These are phyloP conservation scores for Colletotrichum spaethianum DNA, from an alignment of 2,329 filamentous ascomycete genomes.

Conservation along the genomic window DNA sequence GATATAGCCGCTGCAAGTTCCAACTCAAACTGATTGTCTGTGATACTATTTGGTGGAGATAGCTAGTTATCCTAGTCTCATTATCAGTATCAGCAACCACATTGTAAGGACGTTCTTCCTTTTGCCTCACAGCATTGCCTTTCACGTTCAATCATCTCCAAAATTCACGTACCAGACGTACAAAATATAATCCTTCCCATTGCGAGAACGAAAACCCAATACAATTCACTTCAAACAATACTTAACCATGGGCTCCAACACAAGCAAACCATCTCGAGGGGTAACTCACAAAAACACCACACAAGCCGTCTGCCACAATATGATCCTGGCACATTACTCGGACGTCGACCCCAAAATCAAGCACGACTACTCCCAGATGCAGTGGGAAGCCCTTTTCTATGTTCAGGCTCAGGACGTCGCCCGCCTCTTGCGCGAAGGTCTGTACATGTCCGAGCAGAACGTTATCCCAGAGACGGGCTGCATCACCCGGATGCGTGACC, in stretches of 20 bases:
- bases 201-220: not conserved
- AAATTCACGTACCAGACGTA: not conserved
- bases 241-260: not conserved
- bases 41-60: not conserved
- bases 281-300: not conserved
- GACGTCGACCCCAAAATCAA: not conserved
- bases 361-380: not conserved
- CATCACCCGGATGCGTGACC: not conserved
- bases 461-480: not conserved
- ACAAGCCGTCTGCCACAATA: not conserved
- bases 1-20: no score
- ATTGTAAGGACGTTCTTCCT: not conserved
- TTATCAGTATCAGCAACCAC: not conserved
- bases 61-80: not conserved
- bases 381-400: not conserved
- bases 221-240: not conserved
- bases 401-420: not conserved
- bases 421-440: not conserved
- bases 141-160: not conserved
- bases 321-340: not conserved
- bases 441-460: not conserved
- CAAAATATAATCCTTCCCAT: not conserved
- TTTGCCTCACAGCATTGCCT: not conserved
- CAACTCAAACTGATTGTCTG: not conserved
- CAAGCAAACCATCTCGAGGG: not conserved